A percentile compares a stretch with the other conserved stretches of the same genome.
Conservation (phyloP, 2,329 filamentous ascomycete genomes). For the Cercospora canescens region DNA sequence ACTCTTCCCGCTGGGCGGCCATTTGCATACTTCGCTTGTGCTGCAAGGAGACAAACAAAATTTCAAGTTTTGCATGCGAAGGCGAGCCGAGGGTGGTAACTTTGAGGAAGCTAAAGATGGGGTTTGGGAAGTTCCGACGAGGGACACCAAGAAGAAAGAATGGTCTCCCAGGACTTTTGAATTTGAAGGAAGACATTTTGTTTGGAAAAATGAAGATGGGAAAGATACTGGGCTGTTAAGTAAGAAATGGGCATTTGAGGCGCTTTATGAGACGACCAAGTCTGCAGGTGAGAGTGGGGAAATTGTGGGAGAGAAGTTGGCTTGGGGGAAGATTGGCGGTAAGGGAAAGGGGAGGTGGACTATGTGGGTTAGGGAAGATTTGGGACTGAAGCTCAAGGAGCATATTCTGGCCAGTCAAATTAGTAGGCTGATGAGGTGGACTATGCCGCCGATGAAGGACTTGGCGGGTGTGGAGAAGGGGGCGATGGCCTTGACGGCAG, state of each 20-base stretch:
- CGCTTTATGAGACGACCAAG: conserved; percentile 1
- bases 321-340: background rate
- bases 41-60: background rate
- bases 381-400: background rate
- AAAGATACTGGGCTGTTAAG: background rate
- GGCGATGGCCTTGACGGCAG: background rate
- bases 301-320: background rate
- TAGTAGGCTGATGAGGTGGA: conserved; percentile 3
- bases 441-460: background rate
- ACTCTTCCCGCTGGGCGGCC: background rate
- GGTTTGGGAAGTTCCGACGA: background rate
- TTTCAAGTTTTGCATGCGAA: conserved; percentile 6
- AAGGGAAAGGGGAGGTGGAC: background rate
- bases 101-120: background rate
- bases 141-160: background rate
- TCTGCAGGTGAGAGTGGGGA: background rate
- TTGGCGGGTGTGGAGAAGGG: background rate
- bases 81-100: background rate
- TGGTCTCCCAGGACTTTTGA: background rate
- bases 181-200: background rate
- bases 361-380: background rate
- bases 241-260: conserved; percentile 3
- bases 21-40: background rate
- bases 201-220: conserved; percentile 6
- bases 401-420: conserved; percentile 4